Conservation (phyloP, 768 basidiomycete species). For the Suillus ampliporus region DNA sequence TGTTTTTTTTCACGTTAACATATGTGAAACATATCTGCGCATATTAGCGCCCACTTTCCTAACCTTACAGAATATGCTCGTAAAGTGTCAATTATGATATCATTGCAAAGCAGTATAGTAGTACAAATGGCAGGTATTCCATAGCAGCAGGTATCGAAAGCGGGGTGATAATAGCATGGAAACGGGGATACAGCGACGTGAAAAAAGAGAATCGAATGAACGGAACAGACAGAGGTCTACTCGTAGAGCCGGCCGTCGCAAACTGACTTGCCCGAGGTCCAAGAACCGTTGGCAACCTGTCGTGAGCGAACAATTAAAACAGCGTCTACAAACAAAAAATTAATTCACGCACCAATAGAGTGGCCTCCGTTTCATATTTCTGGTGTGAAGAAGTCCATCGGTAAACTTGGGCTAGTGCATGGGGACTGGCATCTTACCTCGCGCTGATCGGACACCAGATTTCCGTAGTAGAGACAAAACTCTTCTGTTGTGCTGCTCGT, state of each 20-base stretch:
- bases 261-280: background rate
- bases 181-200: background rate
- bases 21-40: too few relatives aligned
- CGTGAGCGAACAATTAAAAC: background rate
- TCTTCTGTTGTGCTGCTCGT: background rate
- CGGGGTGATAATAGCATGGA: background rate
- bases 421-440: background rate
- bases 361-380: background rate
- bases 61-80: background rate
- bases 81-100: background rate
- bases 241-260: background rate
- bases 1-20: too few relatives aligned
- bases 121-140: background rate
- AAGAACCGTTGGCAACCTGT: background rate
- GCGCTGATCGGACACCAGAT: background rate
- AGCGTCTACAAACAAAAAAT: background rate
- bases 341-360: background rate
- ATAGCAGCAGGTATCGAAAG: background rate
- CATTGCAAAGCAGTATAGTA: background rate
- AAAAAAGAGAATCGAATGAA: background rate
- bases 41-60: too few relatives aligned
- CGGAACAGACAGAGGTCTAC: background rate
- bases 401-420: too few relatives aligned
- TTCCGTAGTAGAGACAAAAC: background rate
- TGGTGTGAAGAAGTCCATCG: background rate